Evolutionary conservation across 768 basidiomycete genomes (phyloP).

Genomic region (Kwoniella pini): DNA sequence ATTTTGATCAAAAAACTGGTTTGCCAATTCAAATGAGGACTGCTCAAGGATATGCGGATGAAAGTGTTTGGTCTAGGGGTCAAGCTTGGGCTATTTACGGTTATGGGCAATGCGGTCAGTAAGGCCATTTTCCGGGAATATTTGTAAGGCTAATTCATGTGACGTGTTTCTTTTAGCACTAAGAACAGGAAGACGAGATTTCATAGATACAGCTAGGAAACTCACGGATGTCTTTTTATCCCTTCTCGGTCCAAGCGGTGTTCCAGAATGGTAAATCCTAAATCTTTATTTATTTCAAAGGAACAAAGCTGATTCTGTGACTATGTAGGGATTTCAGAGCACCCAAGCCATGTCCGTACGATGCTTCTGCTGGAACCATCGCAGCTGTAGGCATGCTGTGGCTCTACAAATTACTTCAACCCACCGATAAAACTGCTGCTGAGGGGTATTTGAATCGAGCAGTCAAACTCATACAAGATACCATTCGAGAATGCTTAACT

Average conservation of each 20-base stretch:
- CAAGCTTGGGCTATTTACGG: conserved; percentile 50
- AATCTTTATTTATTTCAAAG: not conserved
- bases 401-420: conserved; percentile 33
- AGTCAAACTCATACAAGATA: conserved; percentile 35
- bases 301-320: not conserved
- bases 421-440: conserved; percentile 23
- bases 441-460: conserved; percentile 35
- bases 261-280: no score
- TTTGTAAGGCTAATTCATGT: no score
- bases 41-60: conserved; percentile 43
- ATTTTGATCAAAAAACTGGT: conserved; percentile 41
- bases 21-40: conserved; percentile 26
- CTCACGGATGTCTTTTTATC: conserved; percentile 40
- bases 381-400: conserved; percentile 38
- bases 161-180: conserved; percentile 23
- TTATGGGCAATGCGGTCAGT: conserved; percentile 43
- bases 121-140: no score
- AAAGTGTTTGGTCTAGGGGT: conserved; percentile 42
- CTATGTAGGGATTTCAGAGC: conserved; percentile 38
- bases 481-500: conserved; percentile 30
- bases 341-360: conserved; percentile 41
- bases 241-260: not conserved
- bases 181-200: conserved; percentile 42
- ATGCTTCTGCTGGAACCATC: conserved; percentile 42
- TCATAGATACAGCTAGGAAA: conserved; percentile 29